Base-by-base conservation (phyloP, 2,329 filamentous ascomycete genomes). In the Ceratocystis cubensis region DNA sequence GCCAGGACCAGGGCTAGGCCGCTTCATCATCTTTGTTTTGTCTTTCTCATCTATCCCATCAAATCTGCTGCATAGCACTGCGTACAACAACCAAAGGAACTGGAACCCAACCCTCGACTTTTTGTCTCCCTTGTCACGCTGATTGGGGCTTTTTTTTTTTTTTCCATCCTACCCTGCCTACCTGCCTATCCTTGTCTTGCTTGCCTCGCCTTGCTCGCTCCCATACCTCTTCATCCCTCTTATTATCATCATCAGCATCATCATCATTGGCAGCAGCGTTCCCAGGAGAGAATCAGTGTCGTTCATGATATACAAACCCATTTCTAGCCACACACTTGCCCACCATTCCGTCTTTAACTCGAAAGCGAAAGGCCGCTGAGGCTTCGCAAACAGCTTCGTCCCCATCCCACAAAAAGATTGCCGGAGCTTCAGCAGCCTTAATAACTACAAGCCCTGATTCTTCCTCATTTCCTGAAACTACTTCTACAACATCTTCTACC, bases 361-460 rank as follows among this genome's bases (percentile, higher is more conserved):
- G 81, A 72, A 85, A 85, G 76, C 80, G 83, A 75, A 85, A 84
- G 78, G 82, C 83, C 77, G 82, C 82, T 82, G 83, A 85, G 82
- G 82, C 81, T 74, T 78, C 78, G 73, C 71, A 75, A 69, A 72
- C 73, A 71, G 73, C 75, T 73, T 77, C 79, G 71, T 71, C 73
- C 70, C 76, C 78, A 15, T 80, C 78, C 17, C 25, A 63, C 70
- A 85, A 84, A 78, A 82, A 79, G 77, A 75, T 79, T 74, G 78
- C 81, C 78, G 61, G 61, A 67, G 41, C 65, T 46, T 67, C 65
- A 48, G 61, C 61, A 53, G 79, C 80, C 79, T 82, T 82, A 78
- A 79, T 79, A 72, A 76, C 77, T 75, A 68, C 70, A 46, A 69
- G 71, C 59, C 64, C 70, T 67, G 77, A 78, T 48, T 81, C 83